Percentiles rank a stretch among this genome's conserved stretches.
Conservation (phyloP, 139 green algal genomes). For the Coccomyxa sp. region DNA sequence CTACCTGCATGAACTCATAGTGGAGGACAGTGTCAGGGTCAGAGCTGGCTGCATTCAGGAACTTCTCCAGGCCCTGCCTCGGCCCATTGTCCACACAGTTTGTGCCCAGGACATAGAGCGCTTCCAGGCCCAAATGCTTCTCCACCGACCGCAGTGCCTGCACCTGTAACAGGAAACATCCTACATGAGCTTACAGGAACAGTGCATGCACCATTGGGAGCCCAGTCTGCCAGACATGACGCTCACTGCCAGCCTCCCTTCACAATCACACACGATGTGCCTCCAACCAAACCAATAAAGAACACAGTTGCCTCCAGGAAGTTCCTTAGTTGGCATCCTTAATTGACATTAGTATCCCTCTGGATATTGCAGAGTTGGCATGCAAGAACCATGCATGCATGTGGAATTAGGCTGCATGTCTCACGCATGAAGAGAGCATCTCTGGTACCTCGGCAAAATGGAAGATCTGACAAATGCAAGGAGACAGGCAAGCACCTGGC, state of each 20-base stretch:
- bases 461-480: not conserved
- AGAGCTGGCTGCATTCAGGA: slow-evolving; percentile 74
- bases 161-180: slow-evolving; percentile 43
- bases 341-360: no score
- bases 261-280: no score
- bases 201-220: not conserved
- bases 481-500: slow-evolving; percentile 49
- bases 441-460: no score
- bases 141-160: slow-evolving; percentile 88
- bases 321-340: no score
- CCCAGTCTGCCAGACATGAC: not conserved
- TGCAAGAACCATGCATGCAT: no score
- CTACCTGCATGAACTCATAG: slow-evolving; percentile 98
- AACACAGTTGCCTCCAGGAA: no score
- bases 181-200: not conserved
- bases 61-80: slow-evolving; percentile 80
- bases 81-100: slow-evolving; percentile 93
- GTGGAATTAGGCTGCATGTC: no score
- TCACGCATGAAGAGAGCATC: no score
- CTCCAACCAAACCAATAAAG: no score
- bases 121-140: slow-evolving; percentile 80
- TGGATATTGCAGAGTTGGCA: no score
- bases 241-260: no score
- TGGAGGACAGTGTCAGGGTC: slow-evolving; percentile 77
- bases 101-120: slow-evolving; percentile 93